phyloP scores from a whole-genome alignment of 768 basidiomycete species.

The Tulasnella calospora region DNA sequence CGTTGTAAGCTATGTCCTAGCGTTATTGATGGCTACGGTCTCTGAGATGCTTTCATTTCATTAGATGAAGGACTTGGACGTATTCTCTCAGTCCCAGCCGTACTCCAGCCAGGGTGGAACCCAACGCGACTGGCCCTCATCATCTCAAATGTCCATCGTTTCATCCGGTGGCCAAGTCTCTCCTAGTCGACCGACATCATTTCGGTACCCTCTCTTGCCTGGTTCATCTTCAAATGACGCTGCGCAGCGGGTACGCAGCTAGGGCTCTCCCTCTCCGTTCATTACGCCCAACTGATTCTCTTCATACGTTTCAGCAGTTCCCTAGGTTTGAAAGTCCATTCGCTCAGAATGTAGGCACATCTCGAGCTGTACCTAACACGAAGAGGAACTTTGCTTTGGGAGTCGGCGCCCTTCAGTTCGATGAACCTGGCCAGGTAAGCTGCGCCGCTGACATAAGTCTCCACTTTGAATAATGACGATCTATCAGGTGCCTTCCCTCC shows the following conservation, averaged over 20 bases:
- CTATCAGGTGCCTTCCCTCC: background rate
- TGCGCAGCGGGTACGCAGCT: background rate
- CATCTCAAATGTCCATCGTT: background rate
- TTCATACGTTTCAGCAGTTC: background rate
- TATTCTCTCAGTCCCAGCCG: slow-evolving; percentile 5
- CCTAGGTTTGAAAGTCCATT: background rate
- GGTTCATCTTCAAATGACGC: background rate
- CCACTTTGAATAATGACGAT: background rate
- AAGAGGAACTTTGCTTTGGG: background rate
- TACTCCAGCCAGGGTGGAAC: slow-evolving; percentile 5
- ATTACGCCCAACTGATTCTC: background rate
- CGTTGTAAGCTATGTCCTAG: background rate
- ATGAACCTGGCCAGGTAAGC: background rate
- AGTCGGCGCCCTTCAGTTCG: background rate
- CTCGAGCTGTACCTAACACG: background rate
- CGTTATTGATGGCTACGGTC: background rate
- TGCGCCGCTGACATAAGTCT: background rate
- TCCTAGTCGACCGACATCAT: background rate
- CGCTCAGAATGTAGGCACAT: background rate
- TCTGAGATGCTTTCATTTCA: background rate
- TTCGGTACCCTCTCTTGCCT: background rate
- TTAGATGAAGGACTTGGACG: slow-evolving; percentile 8
- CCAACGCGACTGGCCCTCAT: background rate
- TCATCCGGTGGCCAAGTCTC: background rate
- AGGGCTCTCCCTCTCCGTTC: background rate